Conservation (phyloP, 2,329 filamentous ascomycete genomes). For the Pseudocercospora cruenta region DNA sequence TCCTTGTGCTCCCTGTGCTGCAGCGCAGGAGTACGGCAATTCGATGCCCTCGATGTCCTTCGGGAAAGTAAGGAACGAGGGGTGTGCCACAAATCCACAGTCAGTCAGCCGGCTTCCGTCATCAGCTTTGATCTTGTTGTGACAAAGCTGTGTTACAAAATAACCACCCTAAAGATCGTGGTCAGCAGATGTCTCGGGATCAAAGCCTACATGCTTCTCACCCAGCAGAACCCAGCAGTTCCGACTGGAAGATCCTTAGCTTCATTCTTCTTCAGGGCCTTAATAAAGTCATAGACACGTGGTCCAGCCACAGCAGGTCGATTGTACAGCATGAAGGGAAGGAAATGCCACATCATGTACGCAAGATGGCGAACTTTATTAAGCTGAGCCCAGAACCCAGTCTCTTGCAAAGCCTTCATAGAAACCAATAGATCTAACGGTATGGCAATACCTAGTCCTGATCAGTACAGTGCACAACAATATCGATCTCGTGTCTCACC, state of each 20-base stretch:
- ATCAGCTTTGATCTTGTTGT: constrained; percentile 35
- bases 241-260: constrained; percentile 38
- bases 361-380: constrained; percentile 37
- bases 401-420: constrained; percentile 35
- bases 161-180: constrained; percentile 38
- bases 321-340: constrained; percentile 34
- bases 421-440: constrained; percentile 35
- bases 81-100: constrained; percentile 43
- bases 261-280: constrained; percentile 35
- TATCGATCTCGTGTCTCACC: constrained; percentile 25
- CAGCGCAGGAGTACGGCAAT: constrained; percentile 41
- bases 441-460: constrained; percentile 31
- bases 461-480: not conserved
- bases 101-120: constrained; percentile 39
- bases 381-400: constrained; percentile 38
- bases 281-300: constrained; percentile 35
- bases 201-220: not conserved
- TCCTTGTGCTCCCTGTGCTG: constrained; percentile 3
- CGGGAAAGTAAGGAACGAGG: constrained; percentile 39
- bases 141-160: constrained; percentile 40
- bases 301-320: constrained; percentile 30
- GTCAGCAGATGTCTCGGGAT: not conserved
- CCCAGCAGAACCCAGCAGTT: constrained; percentile 39
- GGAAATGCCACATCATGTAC: constrained; percentile 28
- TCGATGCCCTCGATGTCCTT: constrained; percentile 40